A percentile compares a stretch with the other conserved stretches of the same genome.
These are phyloP conservation scores for Colletotrichum scovillei DNA, from an alignment of 2,329 filamentous ascomycete genomes.

Conservation along the genomic window DNA sequence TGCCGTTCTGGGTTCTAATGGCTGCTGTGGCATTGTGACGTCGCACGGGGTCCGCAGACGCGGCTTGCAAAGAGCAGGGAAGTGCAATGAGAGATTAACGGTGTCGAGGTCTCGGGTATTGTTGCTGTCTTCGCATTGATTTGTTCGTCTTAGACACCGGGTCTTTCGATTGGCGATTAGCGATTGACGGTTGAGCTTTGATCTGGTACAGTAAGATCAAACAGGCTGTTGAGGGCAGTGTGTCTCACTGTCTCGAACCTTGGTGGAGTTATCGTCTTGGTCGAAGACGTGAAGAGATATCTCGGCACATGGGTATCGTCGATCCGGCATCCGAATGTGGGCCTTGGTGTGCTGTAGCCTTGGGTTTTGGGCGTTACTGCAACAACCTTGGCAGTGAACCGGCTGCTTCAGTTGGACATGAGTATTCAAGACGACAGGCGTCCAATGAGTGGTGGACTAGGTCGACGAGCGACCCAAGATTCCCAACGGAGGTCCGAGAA, in stretches of 20 bases:
- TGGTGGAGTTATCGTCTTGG: neutral
- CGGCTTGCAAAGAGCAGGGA: neutral
- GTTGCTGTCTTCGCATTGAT: neutral
- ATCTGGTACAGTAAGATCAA: neutral
- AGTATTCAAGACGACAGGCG: conserved; percentile 8
- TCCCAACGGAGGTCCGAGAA: conserved; percentile 35
- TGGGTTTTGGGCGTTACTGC: neutral
- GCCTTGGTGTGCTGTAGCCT: neutral
- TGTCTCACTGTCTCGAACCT: neutral
- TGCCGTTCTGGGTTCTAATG: conserved; percentile 16
- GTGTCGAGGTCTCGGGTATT: neutral
- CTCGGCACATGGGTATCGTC: neutral
- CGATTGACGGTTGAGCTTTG: neutral
- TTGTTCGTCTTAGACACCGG: neutral
- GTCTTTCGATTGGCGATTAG: neutral
- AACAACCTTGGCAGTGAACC: neutral
- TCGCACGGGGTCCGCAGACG: conserved; percentile 20
- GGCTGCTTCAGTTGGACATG: conserved; percentile 13
- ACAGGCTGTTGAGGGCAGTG: neutral
- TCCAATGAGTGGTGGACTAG: neutral
- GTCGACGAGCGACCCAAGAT: neutral
- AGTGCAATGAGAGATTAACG: neutral
- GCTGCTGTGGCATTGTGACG: conserved; percentile 15
- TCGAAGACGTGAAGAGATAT: neutral
- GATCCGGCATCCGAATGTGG: neutral